Conservation (phyloP, 495 filamentous ascomycete species). For the Glutinoglossum americanum region DNA sequence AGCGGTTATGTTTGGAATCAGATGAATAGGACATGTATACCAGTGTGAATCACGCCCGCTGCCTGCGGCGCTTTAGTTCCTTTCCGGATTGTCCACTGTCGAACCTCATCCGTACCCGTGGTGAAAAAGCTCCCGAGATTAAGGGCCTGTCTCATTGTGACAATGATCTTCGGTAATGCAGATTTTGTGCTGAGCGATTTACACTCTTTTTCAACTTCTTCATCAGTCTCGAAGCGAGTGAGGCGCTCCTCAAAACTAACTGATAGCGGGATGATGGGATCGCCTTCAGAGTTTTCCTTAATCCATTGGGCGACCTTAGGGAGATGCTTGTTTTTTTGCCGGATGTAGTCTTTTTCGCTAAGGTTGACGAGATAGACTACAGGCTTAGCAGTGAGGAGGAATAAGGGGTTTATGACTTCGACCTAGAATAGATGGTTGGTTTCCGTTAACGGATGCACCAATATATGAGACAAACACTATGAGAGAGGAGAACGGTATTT, state of each 20-base stretch:
- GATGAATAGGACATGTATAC: constrained; percentile 8
- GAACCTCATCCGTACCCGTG: constrained; percentile 84
- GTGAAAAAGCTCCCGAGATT: constrained; percentile 94
- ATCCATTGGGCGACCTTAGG: constrained; percentile 84
- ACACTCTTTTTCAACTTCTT: constrained; percentile 67
- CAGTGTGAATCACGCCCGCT: constrained; percentile 88
- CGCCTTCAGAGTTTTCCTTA: constrained; percentile 67
- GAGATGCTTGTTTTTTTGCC: constrained; percentile 98
- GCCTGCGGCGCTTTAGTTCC: constrained; percentile 93
- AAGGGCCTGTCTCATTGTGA: constrained; percentile 82
- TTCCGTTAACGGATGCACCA: background rate
- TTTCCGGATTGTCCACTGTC: constrained; percentile 95
- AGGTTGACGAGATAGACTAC: constrained; percentile 96
- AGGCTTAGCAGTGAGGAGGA: constrained; percentile 90
- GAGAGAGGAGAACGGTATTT: constrained; percentile 6
- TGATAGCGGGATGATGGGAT: constrained; percentile 83
- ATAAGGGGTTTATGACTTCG: constrained; percentile 89
- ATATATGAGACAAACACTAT: constrained; percentile 7
- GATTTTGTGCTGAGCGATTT: constrained; percentile 76
- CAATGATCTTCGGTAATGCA: constrained; percentile 76
- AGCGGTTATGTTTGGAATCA: background rate
- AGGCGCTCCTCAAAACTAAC: constrained; percentile 84
- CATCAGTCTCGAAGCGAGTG: constrained; percentile 51
- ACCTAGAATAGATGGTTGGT: constrained; percentile 34
- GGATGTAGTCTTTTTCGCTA: constrained; percentile 89